These are phyloP conservation scores for Sherardia arvensis DNA, from an alignment of 257 asterid genomes.

Conservation along the genomic window DNA sequence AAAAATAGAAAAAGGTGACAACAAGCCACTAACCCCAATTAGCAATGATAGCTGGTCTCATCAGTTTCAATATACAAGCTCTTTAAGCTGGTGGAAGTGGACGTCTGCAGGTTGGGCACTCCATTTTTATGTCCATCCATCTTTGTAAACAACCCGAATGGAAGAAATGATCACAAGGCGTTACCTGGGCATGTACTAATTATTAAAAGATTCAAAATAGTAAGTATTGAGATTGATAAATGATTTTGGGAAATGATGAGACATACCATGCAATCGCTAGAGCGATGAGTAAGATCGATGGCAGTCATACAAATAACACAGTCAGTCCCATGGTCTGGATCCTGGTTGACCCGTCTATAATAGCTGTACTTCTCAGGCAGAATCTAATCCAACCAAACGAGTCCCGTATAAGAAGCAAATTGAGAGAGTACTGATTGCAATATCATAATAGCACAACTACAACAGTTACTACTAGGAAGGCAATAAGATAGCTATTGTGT, in stretches of 20 bases:
- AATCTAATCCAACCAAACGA: conserved; percentile 39
- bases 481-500: background rate
- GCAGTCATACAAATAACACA: conserved; percentile 96
- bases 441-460: background rate
- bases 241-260: background rate
- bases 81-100: conserved; percentile 83
- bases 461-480: background rate
- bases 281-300: conserved; percentile 55
- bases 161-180: conserved; percentile 96
- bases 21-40: conserved; percentile 30
- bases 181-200: conserved; percentile 36
- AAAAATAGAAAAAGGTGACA: background rate
- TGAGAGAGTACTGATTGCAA: background rate
- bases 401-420: conserved; percentile 6
- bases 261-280: conserved; percentile 92
- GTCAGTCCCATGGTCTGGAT: conserved; percentile 49
- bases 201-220: background rate
- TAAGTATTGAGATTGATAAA: background rate
- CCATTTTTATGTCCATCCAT: conserved; percentile 99
- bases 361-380: conserved; percentile 90
- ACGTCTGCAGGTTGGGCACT: conserved; percentile 96
- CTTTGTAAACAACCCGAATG: conserved; percentile 83
- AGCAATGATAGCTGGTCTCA: conserved; percentile 16
- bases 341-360: conserved; percentile 61
- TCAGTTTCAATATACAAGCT: conserved; percentile 14